Conservation (phyloP, 2,329 filamentous ascomycete genomes). For the Ceratocystiopsis minuta region DNA sequence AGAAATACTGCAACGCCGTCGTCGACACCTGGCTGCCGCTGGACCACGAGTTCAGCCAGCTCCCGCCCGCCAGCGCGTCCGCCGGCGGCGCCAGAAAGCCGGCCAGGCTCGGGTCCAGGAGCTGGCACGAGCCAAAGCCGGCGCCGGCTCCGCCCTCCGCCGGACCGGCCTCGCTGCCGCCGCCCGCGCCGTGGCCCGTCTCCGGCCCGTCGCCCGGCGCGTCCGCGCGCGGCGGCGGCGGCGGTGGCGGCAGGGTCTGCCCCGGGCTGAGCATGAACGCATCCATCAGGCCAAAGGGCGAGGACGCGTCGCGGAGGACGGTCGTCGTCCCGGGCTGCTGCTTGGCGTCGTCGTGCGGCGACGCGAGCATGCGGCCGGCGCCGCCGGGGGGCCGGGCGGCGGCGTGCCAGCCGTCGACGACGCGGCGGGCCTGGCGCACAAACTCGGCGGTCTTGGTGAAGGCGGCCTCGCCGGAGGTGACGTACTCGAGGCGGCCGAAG, state of each 20-base stretch:
- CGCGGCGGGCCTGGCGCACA: conserved; percentile 3
- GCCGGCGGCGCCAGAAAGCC: background rate
- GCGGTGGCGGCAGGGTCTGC: background rate
- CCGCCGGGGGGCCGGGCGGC: no score
- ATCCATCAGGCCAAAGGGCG: background rate
- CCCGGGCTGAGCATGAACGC: background rate
- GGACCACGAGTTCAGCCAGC: background rate
- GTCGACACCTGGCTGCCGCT: background rate
- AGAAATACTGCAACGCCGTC: background rate
- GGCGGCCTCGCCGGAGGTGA: conserved; percentile 3
- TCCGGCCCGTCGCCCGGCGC: background rate
- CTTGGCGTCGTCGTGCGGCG: background rate
- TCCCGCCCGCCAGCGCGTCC: background rate
- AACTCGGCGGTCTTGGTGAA: conserved; percentile 5
- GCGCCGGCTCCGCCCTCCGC: no score
- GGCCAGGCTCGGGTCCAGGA: background rate
- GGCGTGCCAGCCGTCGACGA: background rate
- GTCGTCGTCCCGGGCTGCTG: no score
- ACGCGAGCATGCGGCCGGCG: background rate
- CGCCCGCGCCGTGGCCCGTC: no score
- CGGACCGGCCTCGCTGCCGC: no score
- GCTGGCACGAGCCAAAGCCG: background rate
- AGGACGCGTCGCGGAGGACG: background rate
- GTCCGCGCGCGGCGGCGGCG: background rate
- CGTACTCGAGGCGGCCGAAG: conserved; percentile 4